A percentile compares a stretch with the other conserved stretches of the same genome.
Evolutionary conservation across 805 yeast species (phyloP).

Genomic region (Cyberlindnera maritima): DNA sequence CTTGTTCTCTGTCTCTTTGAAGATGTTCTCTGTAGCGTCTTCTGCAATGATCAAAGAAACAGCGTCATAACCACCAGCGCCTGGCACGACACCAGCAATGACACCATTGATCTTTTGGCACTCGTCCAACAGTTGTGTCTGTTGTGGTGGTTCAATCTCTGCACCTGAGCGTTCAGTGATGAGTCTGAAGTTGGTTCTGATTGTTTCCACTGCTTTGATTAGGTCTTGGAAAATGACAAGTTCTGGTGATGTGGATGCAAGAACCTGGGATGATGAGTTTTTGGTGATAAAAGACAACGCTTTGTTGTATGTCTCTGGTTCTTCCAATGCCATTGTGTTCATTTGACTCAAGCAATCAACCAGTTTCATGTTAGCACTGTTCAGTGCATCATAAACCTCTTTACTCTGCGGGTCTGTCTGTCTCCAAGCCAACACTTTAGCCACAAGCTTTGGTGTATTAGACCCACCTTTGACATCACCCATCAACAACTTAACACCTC

Average conservation of each 20-base stretch:
- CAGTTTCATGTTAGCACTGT: slow-evolving; percentile 56
- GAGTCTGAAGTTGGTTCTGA: slow-evolving; percentile 55
- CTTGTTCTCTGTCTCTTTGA: slow-evolving; percentile 26
- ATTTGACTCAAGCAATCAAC: slow-evolving; percentile 47
- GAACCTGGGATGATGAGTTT: slow-evolving; percentile 11
- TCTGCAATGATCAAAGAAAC: slow-evolving; percentile 66
- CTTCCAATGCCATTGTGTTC: slow-evolving; percentile 28
- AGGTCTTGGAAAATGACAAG: slow-evolving; percentile 33
- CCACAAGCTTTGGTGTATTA: slow-evolving; percentile 88
- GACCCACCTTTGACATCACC: slow-evolving; percentile 94
- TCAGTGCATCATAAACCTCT: slow-evolving; percentile 51
- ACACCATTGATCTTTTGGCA: slow-evolving; percentile 66
- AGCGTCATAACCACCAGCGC: slow-evolving; percentile 98
- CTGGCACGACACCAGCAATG: slow-evolving; percentile 95
- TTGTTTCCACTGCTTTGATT: slow-evolving; percentile 39
- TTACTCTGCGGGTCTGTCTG: slow-evolving; percentile 48
- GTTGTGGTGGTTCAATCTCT: slow-evolving; percentile 82
- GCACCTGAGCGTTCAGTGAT: slow-evolving; percentile 72
- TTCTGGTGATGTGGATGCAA: slow-evolving; percentile 1
- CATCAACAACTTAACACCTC: slow-evolving; percentile 69
- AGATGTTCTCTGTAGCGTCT: slow-evolving; percentile 36
- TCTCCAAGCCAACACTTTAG: slow-evolving; percentile 71
- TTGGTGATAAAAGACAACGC: slow-evolving; percentile 22
- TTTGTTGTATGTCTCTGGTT: slow-evolving; percentile 36
- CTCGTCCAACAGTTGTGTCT: slow-evolving; percentile 64